Conservation (phyloP, 768 basidiomycete species). For the Macrocybe gigantea region DNA sequence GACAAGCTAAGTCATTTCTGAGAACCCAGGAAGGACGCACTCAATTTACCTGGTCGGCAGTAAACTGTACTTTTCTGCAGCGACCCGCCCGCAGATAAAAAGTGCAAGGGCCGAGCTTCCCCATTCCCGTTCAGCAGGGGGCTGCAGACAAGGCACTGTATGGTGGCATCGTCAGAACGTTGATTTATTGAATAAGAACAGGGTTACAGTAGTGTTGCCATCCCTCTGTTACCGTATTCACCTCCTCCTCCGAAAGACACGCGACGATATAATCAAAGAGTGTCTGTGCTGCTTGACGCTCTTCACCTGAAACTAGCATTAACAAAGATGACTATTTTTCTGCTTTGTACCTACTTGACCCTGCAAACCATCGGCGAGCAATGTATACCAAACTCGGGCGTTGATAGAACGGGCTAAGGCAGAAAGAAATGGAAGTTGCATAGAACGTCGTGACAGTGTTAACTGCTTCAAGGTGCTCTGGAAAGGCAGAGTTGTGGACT, state of each 20-base stretch:
- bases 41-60: conserved; percentile 60
- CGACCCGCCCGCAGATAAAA: conserved; percentile 78
- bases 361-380: conserved; percentile 71
- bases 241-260: conserved; percentile 62
- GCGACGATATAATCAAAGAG: conserved; percentile 76
- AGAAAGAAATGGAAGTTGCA: conserved; percentile 58
- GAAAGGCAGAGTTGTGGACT: background rate
- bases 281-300: conserved; percentile 70
- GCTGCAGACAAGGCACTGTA: conserved; percentile 58
- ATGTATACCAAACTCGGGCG: conserved; percentile 70
- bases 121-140: conserved; percentile 54
- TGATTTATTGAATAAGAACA: background rate
- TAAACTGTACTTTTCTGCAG: conserved; percentile 72
- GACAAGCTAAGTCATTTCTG: conserved; percentile 1
- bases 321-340: background rate
- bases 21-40: background rate
- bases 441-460: conserved; percentile 80
- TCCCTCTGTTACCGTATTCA: conserved; percentile 25
- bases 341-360: conserved; percentile 42
- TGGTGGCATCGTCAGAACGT: background rate
- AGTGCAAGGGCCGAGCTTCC: conserved; percentile 61
- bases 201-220: conserved; percentile 49
- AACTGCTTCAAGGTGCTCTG: conserved; percentile 65
- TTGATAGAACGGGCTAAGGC: conserved; percentile 55
- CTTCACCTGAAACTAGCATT: conserved; percentile 42